phyloP scores from a whole-genome alignment of 306 rosid species.

The Citrullus amarus region DNA sequence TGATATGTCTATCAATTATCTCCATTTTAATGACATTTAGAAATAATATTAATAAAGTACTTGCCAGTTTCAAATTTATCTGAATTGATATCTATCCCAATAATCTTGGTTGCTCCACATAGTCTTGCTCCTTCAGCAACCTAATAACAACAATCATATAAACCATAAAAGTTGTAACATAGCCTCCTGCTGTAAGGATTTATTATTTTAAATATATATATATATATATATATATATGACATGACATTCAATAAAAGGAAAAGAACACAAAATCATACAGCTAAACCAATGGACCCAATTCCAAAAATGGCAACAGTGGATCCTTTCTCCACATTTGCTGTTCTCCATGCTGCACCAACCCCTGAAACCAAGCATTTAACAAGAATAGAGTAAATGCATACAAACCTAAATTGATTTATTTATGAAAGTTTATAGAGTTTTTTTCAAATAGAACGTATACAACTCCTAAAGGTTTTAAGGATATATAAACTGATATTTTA shows the following conservation, averaged over 20 bases:
- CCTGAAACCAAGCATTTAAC: slow-evolving; percentile 12
- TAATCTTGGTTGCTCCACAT: slow-evolving; percentile 64
- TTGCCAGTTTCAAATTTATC: slow-evolving; percentile 59
- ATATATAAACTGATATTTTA: no score
- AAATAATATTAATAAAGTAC: neutral
- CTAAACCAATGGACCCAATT: slow-evolving; percentile 69
- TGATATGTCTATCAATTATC: no score
- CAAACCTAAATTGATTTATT: no score
- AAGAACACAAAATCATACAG: slow-evolving; percentile 12
- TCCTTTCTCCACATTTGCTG: slow-evolving; percentile 66
- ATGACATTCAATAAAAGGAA: no score
- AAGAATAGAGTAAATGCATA: no score
- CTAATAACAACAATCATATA: slow-evolving; percentile 17
- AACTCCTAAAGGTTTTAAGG: no score
- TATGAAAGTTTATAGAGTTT: no score
- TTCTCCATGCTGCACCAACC: slow-evolving; percentile 84
- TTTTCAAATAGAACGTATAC: no score
- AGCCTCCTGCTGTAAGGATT: no score
- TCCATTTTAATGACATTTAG: no score
- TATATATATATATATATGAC: no score
- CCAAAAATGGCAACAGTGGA: slow-evolving; percentile 76
- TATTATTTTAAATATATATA: no score
- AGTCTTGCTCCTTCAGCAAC: slow-evolving; percentile 88
- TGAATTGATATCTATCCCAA: slow-evolving; percentile 64
- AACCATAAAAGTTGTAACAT: neutral